phyloP scores from a whole-genome alignment of 2,329 filamentous ascomycete species.

The Orbilia javanica region DNA sequence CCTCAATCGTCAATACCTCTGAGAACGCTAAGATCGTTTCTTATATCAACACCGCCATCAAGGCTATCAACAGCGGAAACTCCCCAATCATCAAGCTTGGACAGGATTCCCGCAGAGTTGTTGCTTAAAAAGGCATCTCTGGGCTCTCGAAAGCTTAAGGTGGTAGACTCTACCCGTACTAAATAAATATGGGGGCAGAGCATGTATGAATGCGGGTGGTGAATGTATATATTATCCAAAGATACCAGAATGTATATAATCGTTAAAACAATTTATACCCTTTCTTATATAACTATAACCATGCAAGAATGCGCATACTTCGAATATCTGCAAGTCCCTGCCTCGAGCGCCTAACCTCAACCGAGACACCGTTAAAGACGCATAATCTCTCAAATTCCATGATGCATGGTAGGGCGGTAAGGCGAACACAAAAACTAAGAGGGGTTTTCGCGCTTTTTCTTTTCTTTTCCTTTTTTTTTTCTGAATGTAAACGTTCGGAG shows the following conservation, averaged over 20 bases:
- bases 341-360: too few relatives aligned
- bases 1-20: conserved; percentile 41
- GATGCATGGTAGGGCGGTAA: too few relatives aligned
- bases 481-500: too few relatives aligned
- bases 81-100: conserved; percentile 16
- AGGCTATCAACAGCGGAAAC: conserved; percentile 29
- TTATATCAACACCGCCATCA: conserved; percentile 42
- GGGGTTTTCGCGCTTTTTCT: too few relatives aligned
- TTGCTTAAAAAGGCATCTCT: neutral
- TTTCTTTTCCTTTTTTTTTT: too few relatives aligned
- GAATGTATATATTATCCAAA: conserved; percentile 8
- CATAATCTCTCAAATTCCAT: conserved; percentile 4
- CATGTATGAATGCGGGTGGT: neutral
- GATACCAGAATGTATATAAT: conserved; percentile 26
- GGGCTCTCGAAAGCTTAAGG: neutral
- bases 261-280: conserved; percentile 22
- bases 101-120: neutral
- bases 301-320: too few relatives aligned
- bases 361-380: too few relatives aligned
- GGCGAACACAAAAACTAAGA: too few relatives aligned
- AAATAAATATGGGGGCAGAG: neutral
- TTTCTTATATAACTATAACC: neutral
- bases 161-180: neutral
- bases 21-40: conserved; percentile 45
- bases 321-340: too few relatives aligned